Evolutionary conservation across 768 basidiomycete species (phyloP).

Genomic region (Kwoniella bestiolae): DNA sequence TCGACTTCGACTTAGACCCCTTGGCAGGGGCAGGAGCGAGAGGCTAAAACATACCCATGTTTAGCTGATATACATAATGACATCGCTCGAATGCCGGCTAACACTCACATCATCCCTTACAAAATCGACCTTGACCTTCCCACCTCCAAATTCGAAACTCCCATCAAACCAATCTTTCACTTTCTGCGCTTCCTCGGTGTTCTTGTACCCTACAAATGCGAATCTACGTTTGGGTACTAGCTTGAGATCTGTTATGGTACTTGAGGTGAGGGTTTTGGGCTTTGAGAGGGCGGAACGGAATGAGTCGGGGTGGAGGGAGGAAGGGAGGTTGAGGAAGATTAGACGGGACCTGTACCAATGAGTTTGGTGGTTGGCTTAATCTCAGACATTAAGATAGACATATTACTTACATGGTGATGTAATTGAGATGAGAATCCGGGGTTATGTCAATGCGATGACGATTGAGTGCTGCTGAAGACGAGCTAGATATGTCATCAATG

Average conservation of each 20-base stretch:
- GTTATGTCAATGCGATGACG: no score
- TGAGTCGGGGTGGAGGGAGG: constrained; percentile 34
- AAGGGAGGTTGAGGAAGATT: constrained; percentile 54
- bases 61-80: no score
- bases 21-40: constrained; percentile 25
- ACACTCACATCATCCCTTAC: constrained; percentile 71
- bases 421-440: no score
- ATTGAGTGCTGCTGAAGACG: no score
- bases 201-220: constrained; percentile 90
- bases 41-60: no score
- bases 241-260: constrained; percentile 79
- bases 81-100: no score
- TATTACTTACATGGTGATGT: no score
- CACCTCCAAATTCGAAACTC: constrained; percentile 75
- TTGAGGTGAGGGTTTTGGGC: constrained; percentile 27
- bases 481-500: no score
- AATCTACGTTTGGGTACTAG: constrained; percentile 81
- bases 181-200: constrained; percentile 70
- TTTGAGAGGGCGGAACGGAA: constrained; percentile 37
- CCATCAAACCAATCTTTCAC: constrained; percentile 84
- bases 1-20: constrained; percentile 6
- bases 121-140: constrained; percentile 72
- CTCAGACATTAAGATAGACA: background rate
- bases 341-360: constrained; percentile 48
- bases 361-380: background rate